These are phyloP conservation scores for Hypoxylon sp. DNA, from an alignment of 2,329 filamentous ascomycete genomes.

Conservation along the genomic window DNA sequence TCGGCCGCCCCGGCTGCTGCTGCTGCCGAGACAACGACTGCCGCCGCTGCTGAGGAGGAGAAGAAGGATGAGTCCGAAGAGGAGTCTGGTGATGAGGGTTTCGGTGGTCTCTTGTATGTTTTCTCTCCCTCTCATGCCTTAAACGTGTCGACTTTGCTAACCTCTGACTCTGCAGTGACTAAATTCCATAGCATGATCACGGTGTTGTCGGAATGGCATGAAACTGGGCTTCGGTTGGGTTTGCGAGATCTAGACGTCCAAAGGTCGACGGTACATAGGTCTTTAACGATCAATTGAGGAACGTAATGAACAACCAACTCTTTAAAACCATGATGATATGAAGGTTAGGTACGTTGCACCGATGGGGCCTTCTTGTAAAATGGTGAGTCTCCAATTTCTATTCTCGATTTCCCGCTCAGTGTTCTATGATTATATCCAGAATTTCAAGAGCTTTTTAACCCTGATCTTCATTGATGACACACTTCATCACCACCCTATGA, in stretches of 20 bases:
- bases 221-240: conserved; percentile 59
- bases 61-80: conserved; percentile 76
- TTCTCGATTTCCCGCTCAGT: conserved; percentile 16
- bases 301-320: conserved; percentile 42
- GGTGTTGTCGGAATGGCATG: conserved; percentile 56
- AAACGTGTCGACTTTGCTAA: conserved; percentile 53
- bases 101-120: conserved; percentile 82
- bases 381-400: conserved; percentile 54
- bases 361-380: conserved; percentile 1
- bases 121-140: background rate
- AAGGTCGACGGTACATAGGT: conserved; percentile 59
- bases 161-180: conserved; percentile 59
- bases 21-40: conserved; percentile 64
- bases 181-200: conserved; percentile 58
- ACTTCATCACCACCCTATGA: conserved; percentile 70
- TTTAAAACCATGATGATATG: conserved; percentile 49
- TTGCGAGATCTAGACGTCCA: conserved; percentile 54
- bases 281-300: conserved; percentile 60
- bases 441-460: conserved; percentile 76
- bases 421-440: conserved; percentile 69
- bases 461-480: conserved; percentile 70
- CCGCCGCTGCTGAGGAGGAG: conserved; percentile 68
- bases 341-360: conserved; percentile 35
- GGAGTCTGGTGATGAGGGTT: conserved; percentile 76
- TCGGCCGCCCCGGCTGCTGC: conserved; percentile 79